Percentiles rank a stretch among this genome's conserved stretches.
Conservation (phyloP, 345 rosid species). For the Fremontodendron californicum region DNA sequence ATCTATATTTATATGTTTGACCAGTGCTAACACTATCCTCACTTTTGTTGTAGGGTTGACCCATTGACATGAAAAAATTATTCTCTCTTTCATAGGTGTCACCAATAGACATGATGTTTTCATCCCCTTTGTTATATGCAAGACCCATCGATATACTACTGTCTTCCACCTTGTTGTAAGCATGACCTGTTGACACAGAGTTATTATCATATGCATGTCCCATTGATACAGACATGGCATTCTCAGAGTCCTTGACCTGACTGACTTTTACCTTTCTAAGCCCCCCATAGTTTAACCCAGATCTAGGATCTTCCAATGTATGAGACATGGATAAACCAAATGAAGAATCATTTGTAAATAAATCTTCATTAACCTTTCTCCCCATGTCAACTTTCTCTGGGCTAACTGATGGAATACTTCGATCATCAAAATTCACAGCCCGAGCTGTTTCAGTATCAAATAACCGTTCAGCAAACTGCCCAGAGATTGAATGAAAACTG, state of each 20-base stretch:
- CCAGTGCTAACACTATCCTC: constrained; percentile 33
- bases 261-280: constrained; percentile 52
- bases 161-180: constrained; percentile 23
- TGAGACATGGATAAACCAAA: constrained; percentile 42
- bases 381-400: constrained; percentile 25
- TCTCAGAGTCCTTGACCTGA: constrained; percentile 45
- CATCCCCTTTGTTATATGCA: constrained; percentile 29
- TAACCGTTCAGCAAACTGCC: constrained; percentile 34
- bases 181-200: constrained; percentile 24
- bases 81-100: constrained; percentile 37
- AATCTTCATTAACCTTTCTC: constrained; percentile 30
- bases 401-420: constrained; percentile 24
- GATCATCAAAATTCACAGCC: constrained; percentile 29
- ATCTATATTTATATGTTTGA: constrained; percentile 35
- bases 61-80: constrained; percentile 41
- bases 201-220: constrained; percentile 28
- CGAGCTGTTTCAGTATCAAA: constrained; percentile 33
- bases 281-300: constrained; percentile 34
- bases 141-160: constrained; percentile 24
- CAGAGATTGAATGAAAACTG: constrained; percentile 32
- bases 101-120: constrained; percentile 26
- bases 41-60: constrained; percentile 33
- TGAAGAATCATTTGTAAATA: constrained; percentile 29
- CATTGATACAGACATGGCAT: constrained; percentile 25
- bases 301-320: constrained; percentile 32